Conservation (phyloP, 2,329 filamentous ascomycete genomes). For the Aspergillus sp. region DNA sequence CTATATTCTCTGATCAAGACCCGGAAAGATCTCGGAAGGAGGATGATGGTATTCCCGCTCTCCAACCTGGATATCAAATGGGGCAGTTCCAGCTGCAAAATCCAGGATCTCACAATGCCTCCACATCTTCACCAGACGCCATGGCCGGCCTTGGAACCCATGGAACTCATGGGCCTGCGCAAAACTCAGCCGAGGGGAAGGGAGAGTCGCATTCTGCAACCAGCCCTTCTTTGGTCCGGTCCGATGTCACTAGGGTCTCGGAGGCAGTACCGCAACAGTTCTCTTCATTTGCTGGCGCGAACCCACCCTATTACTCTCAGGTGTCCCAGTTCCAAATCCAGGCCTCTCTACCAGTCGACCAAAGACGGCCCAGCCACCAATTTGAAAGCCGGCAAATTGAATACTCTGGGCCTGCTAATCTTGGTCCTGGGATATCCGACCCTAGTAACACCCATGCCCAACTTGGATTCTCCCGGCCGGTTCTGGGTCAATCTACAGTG, state of each 20-base stretch:
- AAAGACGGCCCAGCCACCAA: slow-evolving; percentile 15
- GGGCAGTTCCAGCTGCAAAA: slow-evolving; percentile 31
- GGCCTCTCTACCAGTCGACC: slow-evolving; percentile 14
- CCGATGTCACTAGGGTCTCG: slow-evolving; percentile 13
- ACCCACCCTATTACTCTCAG: slow-evolving; percentile 18
- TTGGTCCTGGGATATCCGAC: slow-evolving; percentile 27
- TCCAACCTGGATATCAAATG: slow-evolving; percentile 21
- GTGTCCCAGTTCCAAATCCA: slow-evolving; percentile 17
- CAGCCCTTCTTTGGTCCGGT: slow-evolving; percentile 11
- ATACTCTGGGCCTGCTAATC: slow-evolving; percentile 16
- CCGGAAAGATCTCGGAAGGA: slow-evolving; percentile 1
- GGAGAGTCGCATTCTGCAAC: neutral
- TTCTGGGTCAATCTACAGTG: slow-evolving; percentile 33
- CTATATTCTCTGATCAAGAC: slow-evolving; percentile 2
- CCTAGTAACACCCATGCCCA: slow-evolving; percentile 23
- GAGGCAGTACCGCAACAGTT: slow-evolving; percentile 19
- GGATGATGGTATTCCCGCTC: slow-evolving; percentile 1
- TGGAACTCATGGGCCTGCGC: neutral
- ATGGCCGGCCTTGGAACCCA: neutral
- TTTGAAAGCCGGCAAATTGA: slow-evolving; percentile 17
- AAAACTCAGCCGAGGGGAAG: neutral
- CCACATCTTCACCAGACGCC: slow-evolving; percentile 14
- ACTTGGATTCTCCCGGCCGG: slow-evolving; percentile 30
- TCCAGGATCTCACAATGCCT: slow-evolving; percentile 10
- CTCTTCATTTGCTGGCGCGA: slow-evolving; percentile 17